phyloP scores from a whole-genome alignment of 495 filamentous ascomycete species.

The Pseudomonodictys pantanalensis region DNA sequence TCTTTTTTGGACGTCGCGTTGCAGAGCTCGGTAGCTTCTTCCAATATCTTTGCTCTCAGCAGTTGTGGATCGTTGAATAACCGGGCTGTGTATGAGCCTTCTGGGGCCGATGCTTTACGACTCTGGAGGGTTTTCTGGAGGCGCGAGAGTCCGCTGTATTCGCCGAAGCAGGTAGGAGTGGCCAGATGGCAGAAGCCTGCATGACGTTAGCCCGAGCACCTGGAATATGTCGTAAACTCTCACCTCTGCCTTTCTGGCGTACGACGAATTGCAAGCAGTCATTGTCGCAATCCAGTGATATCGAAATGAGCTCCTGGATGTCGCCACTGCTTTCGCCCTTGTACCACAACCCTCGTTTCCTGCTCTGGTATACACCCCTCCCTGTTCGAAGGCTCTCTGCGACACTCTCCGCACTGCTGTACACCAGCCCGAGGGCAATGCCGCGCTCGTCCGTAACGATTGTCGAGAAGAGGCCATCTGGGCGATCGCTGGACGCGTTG shows the following conservation, averaged over 20 bases:
- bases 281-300: slow-evolving; percentile 86
- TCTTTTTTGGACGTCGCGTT: slow-evolving; percentile 76
- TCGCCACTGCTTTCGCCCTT: slow-evolving; percentile 95
- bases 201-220: slow-evolving; percentile 22
- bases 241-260: slow-evolving; percentile 75
- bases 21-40: slow-evolving; percentile 93
- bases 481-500: slow-evolving; percentile 70
- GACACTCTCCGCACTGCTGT: slow-evolving; percentile 88
- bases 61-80: slow-evolving; percentile 90
- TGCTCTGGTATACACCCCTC: slow-evolving; percentile 89
- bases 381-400: slow-evolving; percentile 81
- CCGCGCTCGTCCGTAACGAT: slow-evolving; percentile 88
- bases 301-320: slow-evolving; percentile 78
- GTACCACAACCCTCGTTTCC: slow-evolving; percentile 93
- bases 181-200: slow-evolving; percentile 91
- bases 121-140: slow-evolving; percentile 79
- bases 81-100: slow-evolving; percentile 87
- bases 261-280: slow-evolving; percentile 90
- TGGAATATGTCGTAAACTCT: background rate
- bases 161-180: slow-evolving; percentile 86
- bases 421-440: slow-evolving; percentile 80
- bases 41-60: slow-evolving; percentile 92
- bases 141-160: slow-evolving; percentile 72
- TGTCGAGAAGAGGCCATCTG: slow-evolving; percentile 83
- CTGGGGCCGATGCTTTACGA: slow-evolving; percentile 76